Evolutionary conservation across 441 rosid genomes (phyloP), one percentile per base, ranked within the genome.

Genomic region (Metrosideros polymorpha): DNA sequence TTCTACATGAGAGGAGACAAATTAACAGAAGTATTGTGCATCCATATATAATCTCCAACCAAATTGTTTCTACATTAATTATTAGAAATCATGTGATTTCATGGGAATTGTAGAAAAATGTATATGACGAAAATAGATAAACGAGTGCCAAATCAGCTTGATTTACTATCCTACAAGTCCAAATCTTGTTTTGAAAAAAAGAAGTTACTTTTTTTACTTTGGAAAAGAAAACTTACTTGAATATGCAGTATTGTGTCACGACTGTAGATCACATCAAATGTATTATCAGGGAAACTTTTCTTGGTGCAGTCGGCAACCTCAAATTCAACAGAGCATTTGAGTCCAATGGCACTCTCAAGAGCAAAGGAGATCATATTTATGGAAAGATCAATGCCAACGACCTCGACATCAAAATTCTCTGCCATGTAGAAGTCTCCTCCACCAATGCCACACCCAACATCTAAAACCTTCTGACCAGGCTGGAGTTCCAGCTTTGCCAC

Each of bases 341-440:
- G 99, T 88, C 99, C 99, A 90, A 94, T 93, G 82, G 99, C 98
- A 86, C 94, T 96, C 85, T 98, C 99, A 83, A 98, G 89, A 61
- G 99, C 99, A 88, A 98, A 94, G 6, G 98, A 98, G 86, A 98
- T 91, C 99, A 98, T 96, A 87, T 98, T 96, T 88, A 96, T 87
- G 5, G 99, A 96, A 86, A 98, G 99, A 88, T 98, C 99, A 45
- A 96, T 96, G 87, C 99, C 99, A 43, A 94, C 90, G 84, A 96
- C 99, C 89, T 96, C 93, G 19, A 93, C 99, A 90, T 94, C 97
- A 49, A 92, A 97, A 22, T 92, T 92, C 92, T 96, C 94, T 84
- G 99, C 98, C 99, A 97, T 97, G 92, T 95, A 97, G 91, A 97
- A 97, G 91, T 95, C 98, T 57, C 99, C 98, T 89, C 99, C 99